phyloP scores from a whole-genome alignment of 2,329 filamentous ascomycete genomes.

The Neonectria punicea region DNA sequence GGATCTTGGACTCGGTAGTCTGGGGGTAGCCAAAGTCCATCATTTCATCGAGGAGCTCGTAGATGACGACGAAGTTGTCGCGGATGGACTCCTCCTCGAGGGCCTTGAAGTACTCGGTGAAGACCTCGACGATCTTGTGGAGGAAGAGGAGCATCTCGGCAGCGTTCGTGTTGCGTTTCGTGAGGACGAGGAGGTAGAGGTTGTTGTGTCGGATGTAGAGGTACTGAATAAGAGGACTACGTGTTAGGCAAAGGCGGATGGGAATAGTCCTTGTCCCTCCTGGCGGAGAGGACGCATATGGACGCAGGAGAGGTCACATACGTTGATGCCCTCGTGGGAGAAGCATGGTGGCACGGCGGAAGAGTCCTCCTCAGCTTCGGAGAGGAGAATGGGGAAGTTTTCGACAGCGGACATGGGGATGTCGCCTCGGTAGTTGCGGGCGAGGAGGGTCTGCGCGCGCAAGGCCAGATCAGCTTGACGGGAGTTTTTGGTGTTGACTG shows the following conservation, averaged over 20 bases:
- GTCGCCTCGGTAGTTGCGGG: slow-evolving; percentile 97
- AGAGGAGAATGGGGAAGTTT: slow-evolving; percentile 94
- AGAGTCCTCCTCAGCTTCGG: slow-evolving; percentile 98
- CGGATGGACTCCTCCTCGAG: slow-evolving; percentile 98
- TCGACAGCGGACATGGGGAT: slow-evolving; percentile 99
- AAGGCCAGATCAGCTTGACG: slow-evolving; percentile 37
- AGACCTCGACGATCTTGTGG: slow-evolving; percentile 98
- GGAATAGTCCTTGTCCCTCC: background rate
- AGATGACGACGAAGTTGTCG: slow-evolving; percentile 99
- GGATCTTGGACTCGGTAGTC: slow-evolving; percentile 97
- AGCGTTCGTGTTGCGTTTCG: slow-evolving; percentile 98
- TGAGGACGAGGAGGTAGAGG: slow-evolving; percentile 95
- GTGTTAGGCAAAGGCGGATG: slow-evolving; percentile 25
- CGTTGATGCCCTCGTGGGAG: slow-evolving; percentile 98
- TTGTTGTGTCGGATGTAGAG: slow-evolving; percentile 99
- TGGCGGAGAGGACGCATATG: slow-evolving; percentile 20
- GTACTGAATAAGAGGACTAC: slow-evolving; percentile 67
- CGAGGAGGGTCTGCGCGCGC: slow-evolving; percentile 85
- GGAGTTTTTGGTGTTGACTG: slow-evolving; percentile 7
- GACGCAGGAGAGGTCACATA: slow-evolving; percentile 56
- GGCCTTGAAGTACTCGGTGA: slow-evolving; percentile 99
- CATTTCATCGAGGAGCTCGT: slow-evolving; percentile 99
- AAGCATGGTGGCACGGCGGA: slow-evolving; percentile 98
- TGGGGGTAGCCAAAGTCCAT: slow-evolving; percentile 99
- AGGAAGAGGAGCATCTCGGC: slow-evolving; percentile 98